Base-by-base conservation (phyloP, 208 protist genomes). In the Leishmania mexicana region DNA sequence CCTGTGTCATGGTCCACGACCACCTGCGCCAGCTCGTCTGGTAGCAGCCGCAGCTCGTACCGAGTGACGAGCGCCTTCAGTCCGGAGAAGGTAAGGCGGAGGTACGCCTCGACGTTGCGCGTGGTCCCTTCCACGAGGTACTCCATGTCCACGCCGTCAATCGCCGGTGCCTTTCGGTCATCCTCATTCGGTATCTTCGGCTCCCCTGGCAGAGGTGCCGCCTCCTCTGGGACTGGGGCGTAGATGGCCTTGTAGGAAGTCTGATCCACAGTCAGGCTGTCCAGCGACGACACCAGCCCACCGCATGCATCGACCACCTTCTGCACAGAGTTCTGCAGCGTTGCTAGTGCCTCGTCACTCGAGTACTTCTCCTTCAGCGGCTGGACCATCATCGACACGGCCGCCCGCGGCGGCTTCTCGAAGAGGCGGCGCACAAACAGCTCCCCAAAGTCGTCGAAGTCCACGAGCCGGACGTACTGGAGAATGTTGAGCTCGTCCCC, bases 381-480 rank as follows among this genome's bases (percentile, higher is more conserved):
- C 49, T 85, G 76, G 35, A 87, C 68, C 90, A 97, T 94, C 91
- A 96, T 94, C 60, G 51, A 73, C 70, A 95, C 87, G 11, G 93
- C 93, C 5, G 76, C 81, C 45, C 42, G 54, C 19, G 91, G 91
- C 2, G 88, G 87, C 31, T 85, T 81, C 70, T 83, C 76, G 72
- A 96, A 91, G 38, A 98, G 85, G 19, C 83, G 68, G 80, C 79
- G 90, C 80, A 96, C 91, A 87, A 96, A 96, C 13, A 75, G 57
- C 58, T 95, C 90, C 19, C 87, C 92, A 72, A 96, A 90, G 57
- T 87, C 78, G 49, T 94, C 86, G 77, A 98, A 96, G 76, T 98
- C 93, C 21, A 90, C 84, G 28, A 91, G 75, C 7, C 89, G 35
- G 17, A 96, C 45, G 80, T 90, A 98, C 62, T 89, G 60, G 24